Evolutionary conservation across 2,329 filamentous ascomycete species (phyloP).

Genomic region (Colletotrichum tanaceti): DNA sequence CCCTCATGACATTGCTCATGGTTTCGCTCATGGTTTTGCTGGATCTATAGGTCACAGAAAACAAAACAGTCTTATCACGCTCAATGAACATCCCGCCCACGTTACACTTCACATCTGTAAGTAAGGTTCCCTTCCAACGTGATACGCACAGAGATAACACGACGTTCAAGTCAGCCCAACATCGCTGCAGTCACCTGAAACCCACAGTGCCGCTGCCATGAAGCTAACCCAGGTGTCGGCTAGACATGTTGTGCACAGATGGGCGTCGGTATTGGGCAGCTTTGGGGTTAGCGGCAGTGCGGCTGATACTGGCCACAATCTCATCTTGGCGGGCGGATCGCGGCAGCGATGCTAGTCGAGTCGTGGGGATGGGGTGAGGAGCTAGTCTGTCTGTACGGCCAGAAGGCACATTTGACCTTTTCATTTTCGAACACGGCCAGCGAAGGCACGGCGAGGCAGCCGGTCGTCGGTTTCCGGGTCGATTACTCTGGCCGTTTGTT

Average conservation of each 20-base stretch:
- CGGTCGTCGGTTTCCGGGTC: too few species aligned
- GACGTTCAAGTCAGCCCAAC: background rate
- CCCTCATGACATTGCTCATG: too few species aligned
- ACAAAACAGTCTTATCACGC: too few species aligned
- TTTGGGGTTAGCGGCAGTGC: conserved; percentile 4
- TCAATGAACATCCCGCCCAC: too few species aligned
- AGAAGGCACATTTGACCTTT: too few species aligned
- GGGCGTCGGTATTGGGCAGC: background rate
- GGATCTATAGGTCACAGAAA: too few species aligned
- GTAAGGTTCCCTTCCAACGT: too few species aligned
- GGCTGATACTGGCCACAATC: conserved; percentile 1
- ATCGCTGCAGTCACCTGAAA: background rate
- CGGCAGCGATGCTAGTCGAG: background rate
- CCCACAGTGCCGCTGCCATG: background rate
- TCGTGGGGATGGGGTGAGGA: background rate
- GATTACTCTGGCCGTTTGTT: too few species aligned
- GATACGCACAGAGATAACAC: background rate
- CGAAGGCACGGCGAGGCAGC: too few species aligned
- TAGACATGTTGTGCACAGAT: conserved; percentile 1
- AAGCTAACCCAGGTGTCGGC: background rate
- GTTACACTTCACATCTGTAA: too few species aligned
- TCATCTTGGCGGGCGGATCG: background rate
- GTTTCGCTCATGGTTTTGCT: too few species aligned
- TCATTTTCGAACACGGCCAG: background rate
- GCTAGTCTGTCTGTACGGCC: too few species aligned